Evolutionary conservation across 176 grass and related monocot genomes (phyloP).

Genomic region (Pontederia paniculata): DNA sequence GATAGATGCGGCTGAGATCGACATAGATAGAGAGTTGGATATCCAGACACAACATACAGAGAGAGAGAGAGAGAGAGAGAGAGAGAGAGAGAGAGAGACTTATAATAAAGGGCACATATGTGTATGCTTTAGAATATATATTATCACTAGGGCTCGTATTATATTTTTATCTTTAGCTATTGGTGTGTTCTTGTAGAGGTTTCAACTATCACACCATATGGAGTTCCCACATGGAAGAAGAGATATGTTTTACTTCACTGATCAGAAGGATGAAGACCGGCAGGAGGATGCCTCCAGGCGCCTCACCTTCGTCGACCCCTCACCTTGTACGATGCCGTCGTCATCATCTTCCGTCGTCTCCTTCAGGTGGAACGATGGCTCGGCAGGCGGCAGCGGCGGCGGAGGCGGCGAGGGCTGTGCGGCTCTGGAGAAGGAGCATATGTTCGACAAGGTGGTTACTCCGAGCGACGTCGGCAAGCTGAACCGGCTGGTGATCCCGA

Average conservation of each 20-base stretch:
- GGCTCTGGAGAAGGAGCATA: constrained; percentile 67
- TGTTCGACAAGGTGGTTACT: constrained; percentile 95
- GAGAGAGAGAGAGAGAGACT: too few relatives aligned
- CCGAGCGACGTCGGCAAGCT: constrained; percentile 95
- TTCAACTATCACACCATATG: constrained; percentile 4
- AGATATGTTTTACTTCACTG: constrained; percentile 17
- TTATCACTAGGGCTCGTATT: too few relatives aligned
- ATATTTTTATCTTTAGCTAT: too few relatives aligned
- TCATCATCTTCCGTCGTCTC: constrained; percentile 15
- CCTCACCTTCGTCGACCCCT: background rate
- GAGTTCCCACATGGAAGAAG: constrained; percentile 26
- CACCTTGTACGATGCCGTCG: constrained; percentile 3
- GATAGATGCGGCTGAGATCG: too few relatives aligned
- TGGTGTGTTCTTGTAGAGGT: too few relatives aligned
- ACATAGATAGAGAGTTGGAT: too few relatives aligned
- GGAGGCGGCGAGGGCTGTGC: background rate
- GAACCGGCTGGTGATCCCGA: constrained; percentile 86
- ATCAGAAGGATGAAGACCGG: constrained; percentile 1
- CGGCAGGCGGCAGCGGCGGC: constrained; percentile 1
- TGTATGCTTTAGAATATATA: too few relatives aligned
- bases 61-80: too few relatives aligned
- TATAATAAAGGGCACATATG: too few relatives aligned
- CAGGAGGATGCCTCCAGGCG: constrained; percentile 4
- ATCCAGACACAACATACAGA: too few relatives aligned
- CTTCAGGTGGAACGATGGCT: background rate